phyloP scores from a whole-genome alignment of 352 stramenopile genomes.

The Globisporangium spinosum region DNA sequence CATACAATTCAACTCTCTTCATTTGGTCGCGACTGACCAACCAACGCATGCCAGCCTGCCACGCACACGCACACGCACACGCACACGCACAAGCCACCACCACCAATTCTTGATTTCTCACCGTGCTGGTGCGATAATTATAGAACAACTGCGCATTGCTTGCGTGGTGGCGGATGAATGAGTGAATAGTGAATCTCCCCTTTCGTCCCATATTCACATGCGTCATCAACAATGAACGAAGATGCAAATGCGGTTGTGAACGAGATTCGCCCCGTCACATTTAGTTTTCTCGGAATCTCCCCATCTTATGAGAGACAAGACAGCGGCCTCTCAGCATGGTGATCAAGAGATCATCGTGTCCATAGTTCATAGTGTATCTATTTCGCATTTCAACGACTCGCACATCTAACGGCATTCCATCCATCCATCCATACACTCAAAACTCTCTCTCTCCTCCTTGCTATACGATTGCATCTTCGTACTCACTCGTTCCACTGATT shows the following conservation, averaged over 20 bases:
- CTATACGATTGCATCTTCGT: neutral
- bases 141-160: neutral
- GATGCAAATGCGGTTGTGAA: neutral
- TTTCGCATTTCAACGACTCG: neutral
- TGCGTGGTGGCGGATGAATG: neutral
- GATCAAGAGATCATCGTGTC: neutral
- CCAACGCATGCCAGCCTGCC: neutral
- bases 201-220: neutral
- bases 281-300: neutral
- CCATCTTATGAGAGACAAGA: neutral
- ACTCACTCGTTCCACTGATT: neutral
- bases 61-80: neutral
- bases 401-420: neutral
- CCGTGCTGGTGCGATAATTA: neutral
- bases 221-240: neutral
- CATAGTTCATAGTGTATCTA: neutral
- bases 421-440: neutral
- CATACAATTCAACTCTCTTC: neutral
- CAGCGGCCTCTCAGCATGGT: neutral
- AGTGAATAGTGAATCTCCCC: neutral
- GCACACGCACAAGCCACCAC: neutral
- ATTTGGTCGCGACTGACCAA: neutral
- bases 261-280: neutral
- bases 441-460: neutral
- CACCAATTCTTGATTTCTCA: neutral